phyloP scores from a whole-genome alignment of 2,329 filamentous ascomycete species.

The Diaporthe amygdali region DNA sequence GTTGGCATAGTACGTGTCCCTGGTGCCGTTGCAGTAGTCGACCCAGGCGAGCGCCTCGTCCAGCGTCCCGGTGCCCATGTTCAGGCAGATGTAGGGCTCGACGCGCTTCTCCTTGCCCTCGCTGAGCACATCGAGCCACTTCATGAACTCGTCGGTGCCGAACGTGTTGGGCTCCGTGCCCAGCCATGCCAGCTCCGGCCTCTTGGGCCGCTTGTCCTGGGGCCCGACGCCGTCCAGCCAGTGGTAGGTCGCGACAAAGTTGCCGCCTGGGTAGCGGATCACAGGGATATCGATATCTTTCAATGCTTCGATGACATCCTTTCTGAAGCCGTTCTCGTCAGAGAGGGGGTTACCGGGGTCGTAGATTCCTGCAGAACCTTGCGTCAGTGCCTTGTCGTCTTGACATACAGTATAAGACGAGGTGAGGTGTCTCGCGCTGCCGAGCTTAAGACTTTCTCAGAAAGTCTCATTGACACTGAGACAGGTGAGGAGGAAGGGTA shows the following conservation, averaged over 20 bases:
- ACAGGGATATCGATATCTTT: conserved; percentile 78
- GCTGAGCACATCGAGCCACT: conserved; percentile 75
- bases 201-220: conserved; percentile 65
- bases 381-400: background rate
- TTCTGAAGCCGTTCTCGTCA: conserved; percentile 77
- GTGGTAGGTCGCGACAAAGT: conserved; percentile 85
- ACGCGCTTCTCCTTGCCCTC: conserved; percentile 65
- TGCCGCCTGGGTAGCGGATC: conserved; percentile 81
- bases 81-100: conserved; percentile 80
- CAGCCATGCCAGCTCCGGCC: conserved; percentile 81
- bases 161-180: conserved; percentile 79
- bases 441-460: background rate
- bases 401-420: background rate
- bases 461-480: background rate
- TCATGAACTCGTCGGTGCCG: conserved; percentile 86
- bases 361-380: conserved; percentile 58
- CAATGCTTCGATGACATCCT: conserved; percentile 76
- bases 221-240: conserved; percentile 82
- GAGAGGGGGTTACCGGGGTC: conserved; percentile 77
- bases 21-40: conserved; percentile 84
- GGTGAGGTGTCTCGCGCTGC: background rate
- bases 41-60: conserved; percentile 73
- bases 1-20: conserved; percentile 82
- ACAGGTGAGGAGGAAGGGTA: background rate
- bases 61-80: conserved; percentile 77